Conservation (phyloP, 2,329 filamentous ascomycete species). For the Fusarium hostae region DNA sequence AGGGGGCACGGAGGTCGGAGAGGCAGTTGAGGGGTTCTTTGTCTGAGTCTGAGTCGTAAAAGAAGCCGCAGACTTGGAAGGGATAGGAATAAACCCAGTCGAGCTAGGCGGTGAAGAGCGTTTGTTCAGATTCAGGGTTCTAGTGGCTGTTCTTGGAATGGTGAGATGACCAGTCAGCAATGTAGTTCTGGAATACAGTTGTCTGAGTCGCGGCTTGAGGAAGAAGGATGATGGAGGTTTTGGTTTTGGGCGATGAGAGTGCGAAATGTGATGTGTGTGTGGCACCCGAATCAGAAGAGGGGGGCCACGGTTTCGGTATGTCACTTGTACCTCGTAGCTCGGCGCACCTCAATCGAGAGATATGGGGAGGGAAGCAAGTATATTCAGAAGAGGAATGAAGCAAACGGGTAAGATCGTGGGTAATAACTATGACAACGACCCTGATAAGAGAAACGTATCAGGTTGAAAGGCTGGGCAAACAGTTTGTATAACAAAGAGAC, state of each 20-base stretch:
- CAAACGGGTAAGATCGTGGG: neutral
- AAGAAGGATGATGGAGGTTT: conserved; percentile 31
- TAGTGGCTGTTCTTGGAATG: conserved; percentile 46
- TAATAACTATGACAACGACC: neutral
- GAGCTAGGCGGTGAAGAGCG: conserved; percentile 39
- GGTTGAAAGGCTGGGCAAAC: neutral
- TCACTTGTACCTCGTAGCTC: conserved; percentile 24
- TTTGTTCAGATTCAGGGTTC: conserved; percentile 37
- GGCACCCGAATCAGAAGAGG: conserved; percentile 24
- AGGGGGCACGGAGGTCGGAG: conserved; percentile 28
- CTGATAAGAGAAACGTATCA: neutral
- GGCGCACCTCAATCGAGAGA: neutral
- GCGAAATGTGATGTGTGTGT: conserved; percentile 30
- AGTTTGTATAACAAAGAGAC: conserved; percentile 28
- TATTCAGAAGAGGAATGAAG: conserved; percentile 1
- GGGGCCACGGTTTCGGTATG: conserved; percentile 11
- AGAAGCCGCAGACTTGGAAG: conserved; percentile 14
- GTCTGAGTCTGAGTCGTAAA: conserved; percentile 23
- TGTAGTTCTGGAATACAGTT: conserved; percentile 31
- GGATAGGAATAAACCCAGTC: conserved; percentile 13
- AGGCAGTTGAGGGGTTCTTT: conserved; percentile 23
- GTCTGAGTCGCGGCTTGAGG: conserved; percentile 36
- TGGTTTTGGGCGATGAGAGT: conserved; percentile 24
- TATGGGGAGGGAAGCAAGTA: neutral
- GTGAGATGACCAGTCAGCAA: conserved; percentile 44